Evolutionary conservation across 257 asterid species (phyloP), one percentile per base, ranked within the genome.

Genomic region (Orobanche coerulescens): DNA sequence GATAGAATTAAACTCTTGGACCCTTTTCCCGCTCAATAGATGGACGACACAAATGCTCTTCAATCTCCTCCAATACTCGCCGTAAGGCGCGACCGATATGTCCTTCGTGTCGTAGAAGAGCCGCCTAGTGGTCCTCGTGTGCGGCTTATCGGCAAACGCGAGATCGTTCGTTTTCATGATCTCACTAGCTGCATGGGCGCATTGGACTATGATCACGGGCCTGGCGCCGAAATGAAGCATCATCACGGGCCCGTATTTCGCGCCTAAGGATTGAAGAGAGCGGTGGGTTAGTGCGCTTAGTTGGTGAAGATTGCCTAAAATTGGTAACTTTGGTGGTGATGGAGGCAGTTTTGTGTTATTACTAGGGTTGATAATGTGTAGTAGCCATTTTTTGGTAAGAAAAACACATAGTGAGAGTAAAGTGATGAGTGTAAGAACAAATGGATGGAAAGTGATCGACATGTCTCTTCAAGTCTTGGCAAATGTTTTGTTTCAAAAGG

Each of bases 251-350:
- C 87, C 87, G 49, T 73, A 15, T 52, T 79, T 71, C 15, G 36
- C 2, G 0, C 81, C 76, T 10, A 86, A 48, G 5, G 76, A 31
- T 7, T 63, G 82, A 23, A 85, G 65, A 0, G 88, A 60, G 0
- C 64, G 81, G 63, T 82, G 88, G 44, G 79, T 42, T 12, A 55
- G 25, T 1, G 34, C 2, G 9, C 79, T 65, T 2, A 85, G 12
- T 1, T 82, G 91, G 65, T 79, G 91, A 16, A 85, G 59, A 28
- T 85, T 78, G 46, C 94, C 90, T 4, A 85, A 13, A 31, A 85
- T 54, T 20, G 91, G 95, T 9, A 79, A 58, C 49, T 51, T 70
- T 67, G 71, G 74, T 39, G 86, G 90, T 2, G 88, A 81, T 36
- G 88, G 84, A 14, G 83, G 84, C 2, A 65, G 67, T n/a, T 1